These are phyloP conservation scores for Rhododendron griersonianum DNA, from an alignment of 148 eudicot species.

Conservation along the genomic window DNA sequence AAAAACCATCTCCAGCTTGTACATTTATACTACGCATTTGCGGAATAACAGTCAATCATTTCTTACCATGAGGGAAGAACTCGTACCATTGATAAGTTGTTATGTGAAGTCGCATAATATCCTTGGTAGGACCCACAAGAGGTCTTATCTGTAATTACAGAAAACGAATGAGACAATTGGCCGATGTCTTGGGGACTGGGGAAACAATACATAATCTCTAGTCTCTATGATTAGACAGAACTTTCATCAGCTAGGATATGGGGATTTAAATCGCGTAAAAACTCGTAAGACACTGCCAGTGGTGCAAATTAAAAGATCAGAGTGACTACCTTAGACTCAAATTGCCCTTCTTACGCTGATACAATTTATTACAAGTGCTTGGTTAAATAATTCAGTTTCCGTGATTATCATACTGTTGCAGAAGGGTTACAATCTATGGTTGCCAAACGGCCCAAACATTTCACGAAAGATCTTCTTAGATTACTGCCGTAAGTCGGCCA, in stretches of 20 bases:
- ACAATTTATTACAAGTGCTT: not conserved
- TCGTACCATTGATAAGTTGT: constrained; percentile 51
- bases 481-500: not conserved
- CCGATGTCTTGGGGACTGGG: not conserved
- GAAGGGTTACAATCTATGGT: not conserved
- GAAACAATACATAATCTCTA: not conserved
- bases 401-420: not conserved
- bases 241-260: not conserved
- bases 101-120: constrained; percentile 40
- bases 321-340: constrained; percentile 3
- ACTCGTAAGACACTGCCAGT: not conserved
- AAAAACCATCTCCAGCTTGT: constrained; percentile 5
- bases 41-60: not conserved
- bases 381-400: not conserved
- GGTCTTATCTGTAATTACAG: constrained; percentile 47
- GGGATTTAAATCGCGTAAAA: not conserved
- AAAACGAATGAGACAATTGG: not conserved
- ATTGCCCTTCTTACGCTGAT: not conserved
- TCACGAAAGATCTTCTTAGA: not conserved
- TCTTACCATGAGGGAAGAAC: constrained; percentile 61
- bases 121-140: constrained; percentile 61
- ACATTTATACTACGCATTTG: not conserved
- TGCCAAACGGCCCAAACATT: not conserved
- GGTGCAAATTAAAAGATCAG: not conserved
- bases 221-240: not conserved